These are phyloP conservation scores for Camelina neglecta DNA, from an alignment of 345 rosid species.

Conservation along the genomic window DNA sequence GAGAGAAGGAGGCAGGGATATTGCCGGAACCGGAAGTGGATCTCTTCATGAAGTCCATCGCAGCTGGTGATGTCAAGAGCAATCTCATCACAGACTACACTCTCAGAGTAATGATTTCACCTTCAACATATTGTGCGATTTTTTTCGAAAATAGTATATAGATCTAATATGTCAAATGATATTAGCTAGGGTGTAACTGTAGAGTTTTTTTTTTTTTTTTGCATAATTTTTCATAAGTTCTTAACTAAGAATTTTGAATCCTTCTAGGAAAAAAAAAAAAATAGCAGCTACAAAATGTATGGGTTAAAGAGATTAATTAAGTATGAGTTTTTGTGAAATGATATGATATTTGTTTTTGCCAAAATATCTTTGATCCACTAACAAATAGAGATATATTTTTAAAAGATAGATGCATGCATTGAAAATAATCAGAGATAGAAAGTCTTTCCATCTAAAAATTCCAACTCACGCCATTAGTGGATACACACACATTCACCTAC, in stretches of 20 bases:
- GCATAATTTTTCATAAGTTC: background rate
- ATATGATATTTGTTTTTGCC: background rate
- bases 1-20: slow-evolving; percentile 81
- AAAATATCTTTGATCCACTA: slow-evolving; percentile 6
- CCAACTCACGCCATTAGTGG: slow-evolving; percentile 27
- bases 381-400: background rate
- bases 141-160: background rate
- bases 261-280: background rate
- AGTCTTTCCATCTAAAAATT: background rate
- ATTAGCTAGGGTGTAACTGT: background rate
- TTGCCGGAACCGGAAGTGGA: slow-evolving; percentile 85
- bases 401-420: background rate
- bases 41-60: slow-evolving; percentile 94
- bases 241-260: background rate
- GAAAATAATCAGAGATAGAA: background rate
- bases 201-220: too few species aligned
- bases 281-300: background rate
- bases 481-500: slow-evolving; percentile 18
- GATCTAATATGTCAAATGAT: background rate
- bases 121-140: slow-evolving; percentile 1
- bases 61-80: slow-evolving; percentile 72
- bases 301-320: background rate
- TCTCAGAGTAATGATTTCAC: slow-evolving; percentile 61
- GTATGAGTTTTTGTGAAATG: background rate
- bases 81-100: slow-evolving; percentile 91